phyloP scores from a whole-genome alignment of 768 basidiomycete species.

The Trametes coccinea region DNA sequence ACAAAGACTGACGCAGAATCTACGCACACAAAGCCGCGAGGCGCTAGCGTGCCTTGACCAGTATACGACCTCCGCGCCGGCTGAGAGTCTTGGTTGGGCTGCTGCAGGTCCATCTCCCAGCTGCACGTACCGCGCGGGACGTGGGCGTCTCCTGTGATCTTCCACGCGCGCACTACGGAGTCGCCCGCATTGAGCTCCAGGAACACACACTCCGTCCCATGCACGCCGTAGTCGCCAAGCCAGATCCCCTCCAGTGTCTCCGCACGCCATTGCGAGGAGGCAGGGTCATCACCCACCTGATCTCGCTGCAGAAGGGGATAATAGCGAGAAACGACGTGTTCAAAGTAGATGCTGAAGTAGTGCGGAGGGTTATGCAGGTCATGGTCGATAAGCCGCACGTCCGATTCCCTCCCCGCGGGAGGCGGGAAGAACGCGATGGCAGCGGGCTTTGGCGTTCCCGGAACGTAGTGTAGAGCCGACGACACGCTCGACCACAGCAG shows the following conservation, averaged over 20 bases:
- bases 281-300: slow-evolving; percentile 12
- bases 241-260: slow-evolving; percentile 26
- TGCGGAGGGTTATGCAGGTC: slow-evolving; percentile 12
- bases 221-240: slow-evolving; percentile 28
- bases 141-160: slow-evolving; percentile 28
- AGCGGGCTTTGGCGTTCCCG: slow-evolving; percentile 14
- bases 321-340: slow-evolving; percentile 15
- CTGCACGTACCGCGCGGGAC: slow-evolving; percentile 26
- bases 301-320: slow-evolving; percentile 18
- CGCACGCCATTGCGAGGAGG: slow-evolving; percentile 17
- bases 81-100: not conserved
- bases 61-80: not conserved
- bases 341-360: not conserved
- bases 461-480: not conserved
- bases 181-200: slow-evolving; percentile 13
- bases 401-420: not conserved
- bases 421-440: slow-evolving; percentile 20
- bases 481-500: not conserved
- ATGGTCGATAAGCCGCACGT: slow-evolving; percentile 2
- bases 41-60: slow-evolving; percentile 6
- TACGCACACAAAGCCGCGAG: slow-evolving; percentile 10
- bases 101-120: slow-evolving; percentile 17
- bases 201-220: slow-evolving; percentile 28
- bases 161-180: slow-evolving; percentile 22
- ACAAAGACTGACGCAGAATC: no score